Base-by-base conservation (phyloP, 352 stramenopile genomes). In the Pythium sp. region DNA sequence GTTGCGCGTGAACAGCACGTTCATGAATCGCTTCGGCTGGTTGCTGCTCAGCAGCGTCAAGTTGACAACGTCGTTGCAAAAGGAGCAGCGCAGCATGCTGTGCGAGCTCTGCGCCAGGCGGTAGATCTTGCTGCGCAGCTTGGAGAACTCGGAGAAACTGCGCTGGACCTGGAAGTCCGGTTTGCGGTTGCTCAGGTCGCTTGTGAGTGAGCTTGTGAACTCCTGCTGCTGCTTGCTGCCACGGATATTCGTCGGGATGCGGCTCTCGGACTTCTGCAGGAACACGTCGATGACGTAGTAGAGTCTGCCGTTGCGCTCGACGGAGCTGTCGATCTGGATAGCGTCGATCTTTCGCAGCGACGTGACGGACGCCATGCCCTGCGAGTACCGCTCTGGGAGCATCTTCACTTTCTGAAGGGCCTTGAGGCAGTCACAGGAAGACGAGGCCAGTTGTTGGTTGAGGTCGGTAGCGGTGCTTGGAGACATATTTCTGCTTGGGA, bases 101-200 rank as follows among this genome's bases (percentile, higher is more conserved):
- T 65, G 60, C 15, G 32, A 55, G 20, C 7, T 57, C 24, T 57
- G 60, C 14, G 47, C 60, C 30, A 34, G 43, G 8, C 38, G 38
- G 30, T 65, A 57, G 43, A 65, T 18, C 18, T 49, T 54, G 38
- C 47, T 65, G 24, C 60, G 60, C 41, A 65, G 22, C 38, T 65
- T 58, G 14, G 41, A 34, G 60, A 65, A 65, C 9, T 65, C 60
- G 24, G 41, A 58, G 32, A 65, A 65, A 18, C 24, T 15, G 14
- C 60, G 60, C 32, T 55, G 38, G n/a, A 65, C 47, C 43, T 58
- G 60, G 60, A 65, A 65, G 32, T 65, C 60, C 7, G 60, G 60
- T 11, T 65, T 2, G 14, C 60, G 58, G 24, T 57, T 18, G 41
- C 11, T 18, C 8, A 41, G 15, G 24, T 28, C 28, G 30, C 2